Base-by-base conservation (phyloP, 192 early-diverging fungal species). In the Powellomyces hirtus region DNA sequence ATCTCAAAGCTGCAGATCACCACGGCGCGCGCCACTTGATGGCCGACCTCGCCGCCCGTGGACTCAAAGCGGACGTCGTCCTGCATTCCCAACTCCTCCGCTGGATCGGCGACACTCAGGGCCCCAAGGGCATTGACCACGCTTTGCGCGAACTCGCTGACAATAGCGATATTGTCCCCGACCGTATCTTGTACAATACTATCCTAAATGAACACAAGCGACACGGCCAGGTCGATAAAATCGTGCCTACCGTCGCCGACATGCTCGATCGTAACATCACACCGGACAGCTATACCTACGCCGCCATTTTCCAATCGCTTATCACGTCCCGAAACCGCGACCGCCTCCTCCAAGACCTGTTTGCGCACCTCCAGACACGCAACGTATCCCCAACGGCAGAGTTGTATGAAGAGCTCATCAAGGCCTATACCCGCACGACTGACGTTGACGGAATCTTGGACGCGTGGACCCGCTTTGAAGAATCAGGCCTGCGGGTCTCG, bases 211-310 rank as follows among this genome's bases (percentile, higher is more conserved):
- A 26, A 16, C 29, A 38, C 59, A 36, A 38, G 18, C 20, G 29
- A 11, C 59, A 36, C 18, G 16, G 20, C 1, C 36, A 14, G 36
- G 29, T 38, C 1, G 37, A 36, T 14, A 14, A 24, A n/a, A 40
- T 60, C n/a, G n/a, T 29, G 3, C 36, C 37, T 10, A 18, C 38
- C 1, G 20, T 60, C 13, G 37, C 16, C 36, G 36, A 60, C 59
- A 60, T 60, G 59, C 59, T 60, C 3, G 37, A 1, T 1, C 59
- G 36, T 18, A 27, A 27, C 5, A 4, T 60, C 18, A 20, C 35
- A 10, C 59, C 59, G 20, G 59, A 60, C 38, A 20, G 38, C 11
- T 60, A 38, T 20, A 60, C 59, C 8, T 60, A 38, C 35, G 37
- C 59, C n/a, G 59, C 37, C 59, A 14, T 60, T 22, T 60, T 33